These are phyloP conservation scores for Mychonastes homosphaera DNA, from an alignment of 139 green algal genomes.

Conservation along the genomic window DNA sequence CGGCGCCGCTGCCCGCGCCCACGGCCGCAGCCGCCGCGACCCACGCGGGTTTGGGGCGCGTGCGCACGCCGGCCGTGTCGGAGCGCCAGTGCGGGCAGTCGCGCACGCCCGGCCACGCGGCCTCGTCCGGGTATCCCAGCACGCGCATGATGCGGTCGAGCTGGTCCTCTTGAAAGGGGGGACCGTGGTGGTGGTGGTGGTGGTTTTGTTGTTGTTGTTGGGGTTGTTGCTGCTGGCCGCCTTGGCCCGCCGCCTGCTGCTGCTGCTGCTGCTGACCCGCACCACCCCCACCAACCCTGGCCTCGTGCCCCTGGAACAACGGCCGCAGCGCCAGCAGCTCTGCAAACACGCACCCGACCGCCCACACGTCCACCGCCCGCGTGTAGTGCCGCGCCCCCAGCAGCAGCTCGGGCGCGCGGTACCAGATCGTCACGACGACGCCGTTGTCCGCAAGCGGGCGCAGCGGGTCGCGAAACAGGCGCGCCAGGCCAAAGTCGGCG, in stretches of 20 bases:
- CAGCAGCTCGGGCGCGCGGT: slow-evolving; percentile 64
- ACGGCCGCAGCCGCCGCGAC: slow-evolving; percentile 38
- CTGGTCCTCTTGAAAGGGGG: slow-evolving; percentile 16
- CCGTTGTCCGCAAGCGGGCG: slow-evolving; percentile 57
- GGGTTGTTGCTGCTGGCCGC: background rate
- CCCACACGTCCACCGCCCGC: slow-evolving; percentile 63
- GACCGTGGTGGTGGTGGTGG: background rate
- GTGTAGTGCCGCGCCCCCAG: slow-evolving; percentile 63
- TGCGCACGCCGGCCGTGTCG: background rate
- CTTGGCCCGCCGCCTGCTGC: background rate
- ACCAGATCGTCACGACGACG: slow-evolving; percentile 78
- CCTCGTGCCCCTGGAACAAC: slow-evolving; percentile 53
- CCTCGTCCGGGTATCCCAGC: too few relatives aligned
- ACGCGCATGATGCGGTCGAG: slow-evolving; percentile 34
- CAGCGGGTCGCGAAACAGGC: slow-evolving; percentile 31
- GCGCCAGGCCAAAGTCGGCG: slow-evolving; percentile 37
- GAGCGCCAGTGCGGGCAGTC: background rate
- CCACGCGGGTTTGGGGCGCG: background rate
- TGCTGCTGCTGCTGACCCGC: too few relatives aligned
- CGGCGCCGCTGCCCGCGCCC: slow-evolving; percentile 38
- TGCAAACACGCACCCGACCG: slow-evolving; percentile 67
- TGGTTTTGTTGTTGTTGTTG: background rate
- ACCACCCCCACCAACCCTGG: slow-evolving; percentile 1
- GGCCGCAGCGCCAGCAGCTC: slow-evolving; percentile 62
- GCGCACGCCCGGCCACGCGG: too few relatives aligned